Conservation (phyloP, 768 basidiomycete genomes). For the Tephrocybe sp. region DNA sequence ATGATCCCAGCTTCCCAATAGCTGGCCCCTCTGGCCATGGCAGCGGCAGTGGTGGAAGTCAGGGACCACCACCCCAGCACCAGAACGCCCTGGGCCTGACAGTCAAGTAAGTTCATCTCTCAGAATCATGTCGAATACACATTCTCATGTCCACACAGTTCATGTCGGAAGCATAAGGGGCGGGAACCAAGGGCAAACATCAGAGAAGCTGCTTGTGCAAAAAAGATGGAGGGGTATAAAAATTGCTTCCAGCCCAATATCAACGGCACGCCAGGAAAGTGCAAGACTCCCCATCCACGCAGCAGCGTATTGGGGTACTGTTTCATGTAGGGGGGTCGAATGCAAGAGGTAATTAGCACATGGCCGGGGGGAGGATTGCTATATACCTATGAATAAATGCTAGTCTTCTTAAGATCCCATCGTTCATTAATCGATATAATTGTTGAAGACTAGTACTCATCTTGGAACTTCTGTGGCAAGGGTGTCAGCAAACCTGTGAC, state of each 20-base stretch:
- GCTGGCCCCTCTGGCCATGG: not conserved
- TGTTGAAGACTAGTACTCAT: too few relatives aligned
- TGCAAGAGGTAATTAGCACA: too few relatives aligned
- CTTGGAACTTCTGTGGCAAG: too few relatives aligned
- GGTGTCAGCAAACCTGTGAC: too few relatives aligned
- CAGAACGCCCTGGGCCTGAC: not conserved
- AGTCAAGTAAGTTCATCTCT: not conserved
- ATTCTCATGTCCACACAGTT: not conserved
- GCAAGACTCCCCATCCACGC: not conserved
- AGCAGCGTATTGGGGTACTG: not conserved
- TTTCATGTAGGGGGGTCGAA: not conserved
- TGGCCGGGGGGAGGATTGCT: too few relatives aligned
- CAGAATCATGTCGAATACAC: not conserved
- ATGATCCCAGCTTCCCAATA: not conserved
- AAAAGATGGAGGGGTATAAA: not conserved
- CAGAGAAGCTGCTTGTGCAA: not conserved
- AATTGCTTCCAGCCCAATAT: not conserved
- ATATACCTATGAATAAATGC: too few relatives aligned
- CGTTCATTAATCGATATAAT: too few relatives aligned
- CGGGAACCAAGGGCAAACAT: not conserved
- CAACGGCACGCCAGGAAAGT: not conserved
- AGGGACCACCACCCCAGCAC: not conserved
- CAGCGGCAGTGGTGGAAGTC: too few relatives aligned
- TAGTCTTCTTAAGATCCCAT: too few relatives aligned
- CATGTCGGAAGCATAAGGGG: not conserved